Evolutionary conservation across 2,329 filamentous ascomycete genomes (phyloP).

Genomic region (Penicillium sp.): DNA sequence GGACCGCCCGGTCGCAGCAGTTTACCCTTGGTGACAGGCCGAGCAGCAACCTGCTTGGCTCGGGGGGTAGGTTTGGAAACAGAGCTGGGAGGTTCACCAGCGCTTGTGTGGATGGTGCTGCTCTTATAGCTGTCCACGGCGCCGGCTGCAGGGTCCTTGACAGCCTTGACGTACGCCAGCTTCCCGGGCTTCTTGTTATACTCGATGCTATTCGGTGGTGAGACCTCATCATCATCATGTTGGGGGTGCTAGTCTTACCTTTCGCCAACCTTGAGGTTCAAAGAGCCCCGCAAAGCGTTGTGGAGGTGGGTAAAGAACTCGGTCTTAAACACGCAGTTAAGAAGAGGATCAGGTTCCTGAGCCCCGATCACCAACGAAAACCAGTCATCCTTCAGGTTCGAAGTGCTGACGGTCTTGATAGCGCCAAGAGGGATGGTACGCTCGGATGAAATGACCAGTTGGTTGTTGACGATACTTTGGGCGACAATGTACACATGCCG

Average conservation of each 20-base stretch:
- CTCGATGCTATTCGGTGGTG: slow-evolving; percentile 61
- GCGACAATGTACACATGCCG: slow-evolving; percentile 87
- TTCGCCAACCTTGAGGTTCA: slow-evolving; percentile 82
- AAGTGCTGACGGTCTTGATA: slow-evolving; percentile 84
- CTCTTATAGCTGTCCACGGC: slow-evolving; percentile 90
- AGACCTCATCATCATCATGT: not conserved
- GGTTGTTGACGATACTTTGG: slow-evolving; percentile 78
- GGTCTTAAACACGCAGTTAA: slow-evolving; percentile 94
- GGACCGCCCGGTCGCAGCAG: slow-evolving; percentile 90
- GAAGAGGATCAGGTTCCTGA: slow-evolving; percentile 87
- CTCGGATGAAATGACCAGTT: slow-evolving; percentile 79
- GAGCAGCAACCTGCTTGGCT: slow-evolving; percentile 79
- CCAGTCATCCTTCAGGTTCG: slow-evolving; percentile 90
- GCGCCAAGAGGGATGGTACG: slow-evolving; percentile 78
- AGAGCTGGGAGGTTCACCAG: slow-evolving; percentile 80
- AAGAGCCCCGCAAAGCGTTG: slow-evolving; percentile 73
- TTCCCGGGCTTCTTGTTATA: slow-evolving; percentile 99
- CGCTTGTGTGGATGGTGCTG: slow-evolving; percentile 80
- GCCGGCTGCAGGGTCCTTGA: slow-evolving; percentile 78
- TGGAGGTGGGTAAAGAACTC: slow-evolving; percentile 94
- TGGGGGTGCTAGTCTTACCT: slow-evolving; percentile 39
- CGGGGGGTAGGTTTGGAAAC: slow-evolving; percentile 82
- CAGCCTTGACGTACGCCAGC: slow-evolving; percentile 79
- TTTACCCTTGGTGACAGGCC: slow-evolving; percentile 91
- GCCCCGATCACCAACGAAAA: slow-evolving; percentile 86